A percentile compares a stretch with the other conserved stretches of the same genome.
Conservation (phyloP, 139 green algal species). For the Coccomyxa sp. region DNA sequence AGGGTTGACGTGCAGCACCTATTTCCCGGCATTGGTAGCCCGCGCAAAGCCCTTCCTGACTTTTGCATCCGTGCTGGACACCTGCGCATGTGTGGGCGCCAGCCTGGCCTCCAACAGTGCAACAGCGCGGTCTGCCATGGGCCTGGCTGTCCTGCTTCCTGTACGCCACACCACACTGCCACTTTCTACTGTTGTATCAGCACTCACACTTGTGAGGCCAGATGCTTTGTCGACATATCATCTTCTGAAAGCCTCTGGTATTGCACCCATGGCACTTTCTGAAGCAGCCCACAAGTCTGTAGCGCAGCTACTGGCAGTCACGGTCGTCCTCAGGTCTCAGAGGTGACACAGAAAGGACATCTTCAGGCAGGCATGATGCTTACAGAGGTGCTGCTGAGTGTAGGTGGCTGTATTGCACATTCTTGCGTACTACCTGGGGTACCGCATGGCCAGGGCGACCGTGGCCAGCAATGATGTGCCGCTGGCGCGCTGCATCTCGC, state of each 20-base stretch:
- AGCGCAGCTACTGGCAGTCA: too few species aligned
- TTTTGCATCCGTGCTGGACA: slow-evolving; percentile 14
- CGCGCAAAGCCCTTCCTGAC: slow-evolving; percentile 9
- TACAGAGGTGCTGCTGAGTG: background rate
- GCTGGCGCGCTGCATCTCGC: slow-evolving; percentile 8
- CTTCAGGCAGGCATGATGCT: background rate
- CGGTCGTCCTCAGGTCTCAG: too few species aligned
- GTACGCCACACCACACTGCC: too few species aligned
- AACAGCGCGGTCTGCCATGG: slow-evolving; percentile 1
- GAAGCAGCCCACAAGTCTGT: too few species aligned
- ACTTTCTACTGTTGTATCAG: too few species aligned
- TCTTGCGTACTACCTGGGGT: slow-evolving; percentile 6
- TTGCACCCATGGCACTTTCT: too few species aligned
- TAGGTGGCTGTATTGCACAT: slow-evolving; percentile 20
- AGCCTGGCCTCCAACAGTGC: slow-evolving; percentile 18
- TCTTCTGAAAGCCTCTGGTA: too few species aligned
- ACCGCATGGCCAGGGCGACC: background rate
- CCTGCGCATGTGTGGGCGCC: slow-evolving; percentile 24
- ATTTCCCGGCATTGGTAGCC: slow-evolving; percentile 11
- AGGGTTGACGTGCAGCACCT: slow-evolving; percentile 13
- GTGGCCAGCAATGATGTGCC: background rate
- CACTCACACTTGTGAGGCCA: too few species aligned
- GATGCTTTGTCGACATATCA: too few species aligned
- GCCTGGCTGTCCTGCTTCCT: background rate
- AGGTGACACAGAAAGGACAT: too few species aligned